Base-by-base conservation (phyloP, 805 yeast genomes). In the Teunomyces pallodes region DNA sequence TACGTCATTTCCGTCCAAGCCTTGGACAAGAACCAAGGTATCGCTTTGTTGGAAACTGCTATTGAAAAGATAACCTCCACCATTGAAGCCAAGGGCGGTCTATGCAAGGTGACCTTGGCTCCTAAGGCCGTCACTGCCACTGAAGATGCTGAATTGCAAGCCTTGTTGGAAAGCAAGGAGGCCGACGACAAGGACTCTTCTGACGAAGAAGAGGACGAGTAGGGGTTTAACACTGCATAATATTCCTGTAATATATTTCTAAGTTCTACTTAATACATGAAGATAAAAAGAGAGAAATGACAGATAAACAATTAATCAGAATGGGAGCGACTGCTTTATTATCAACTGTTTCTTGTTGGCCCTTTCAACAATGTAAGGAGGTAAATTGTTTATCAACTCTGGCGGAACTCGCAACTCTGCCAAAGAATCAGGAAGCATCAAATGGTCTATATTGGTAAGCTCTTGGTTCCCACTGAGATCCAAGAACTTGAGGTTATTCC, bases 81-180 rank as follows among this genome's bases (percentile, higher is more conserved):
- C 43, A 90, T 94, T 61, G 79, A 79, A 51, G 75, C 78, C 16
- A 78, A 81, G 47, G 96, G 90, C 46, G 99, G 99, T 64, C 80
- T 82, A 49, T 86, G 96, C 68, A 89, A 87, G 57, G 86, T 92
- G 55, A 90, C 95, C 46, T 92, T 92, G 97, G 92, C 96, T 60
- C 98, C 99, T 65, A 92, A 91, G 82, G 97, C 98, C 38, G 98
- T 94, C 57, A 90, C 97, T 48, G 98, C 96, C 52, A 88, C 94
- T 51, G 99, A 94, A 69, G 99, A 94, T 69, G 98, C 97, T 51
- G 97, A 91, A 74, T 82, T 94, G 64, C 96, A 90, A 72, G 96
- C 96, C 52, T 81, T 94, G 56, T 84, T 94, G 82, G 97, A 92
- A 74, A 82, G 88, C 66, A 88, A 90, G 66, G 97, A 90, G 75